Evolutionary conservation across 495 filamentous ascomycete genomes (phyloP).

Genomic region (Xylaria palmicola): DNA sequence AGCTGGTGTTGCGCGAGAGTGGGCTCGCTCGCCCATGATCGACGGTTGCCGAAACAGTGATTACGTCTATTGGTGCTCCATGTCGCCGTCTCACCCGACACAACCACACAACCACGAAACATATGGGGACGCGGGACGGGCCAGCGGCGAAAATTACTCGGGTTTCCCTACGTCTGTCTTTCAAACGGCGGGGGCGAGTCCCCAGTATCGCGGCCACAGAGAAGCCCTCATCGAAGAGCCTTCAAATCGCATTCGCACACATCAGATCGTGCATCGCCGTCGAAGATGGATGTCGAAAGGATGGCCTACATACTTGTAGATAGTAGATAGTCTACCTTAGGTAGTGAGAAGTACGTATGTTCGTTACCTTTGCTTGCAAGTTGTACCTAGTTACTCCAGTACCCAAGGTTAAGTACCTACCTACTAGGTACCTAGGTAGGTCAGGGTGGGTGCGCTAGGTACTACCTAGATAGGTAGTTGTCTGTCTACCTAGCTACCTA

Average conservation of each 20-base stretch:
- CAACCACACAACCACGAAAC: background rate
- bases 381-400: too few relatives aligned
- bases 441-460: too few relatives aligned
- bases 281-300: too few relatives aligned
- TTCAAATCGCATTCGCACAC: too few relatives aligned
- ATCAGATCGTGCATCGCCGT: too few relatives aligned
- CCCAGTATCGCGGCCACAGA: background rate
- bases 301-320: too few relatives aligned
- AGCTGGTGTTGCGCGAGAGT: background rate
- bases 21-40: background rate
- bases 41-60: background rate
- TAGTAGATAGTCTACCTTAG: too few relatives aligned
- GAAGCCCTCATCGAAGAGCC: background rate
- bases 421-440: too few relatives aligned
- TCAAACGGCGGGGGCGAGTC: too few relatives aligned
- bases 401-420: too few relatives aligned
- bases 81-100: constrained; percentile 9
- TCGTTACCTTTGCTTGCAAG: too few relatives aligned
- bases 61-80: background rate
- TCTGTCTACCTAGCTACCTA: background rate
- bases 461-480: background rate
- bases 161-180: background rate
- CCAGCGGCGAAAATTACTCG: constrained; percentile 1
- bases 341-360: too few relatives aligned
- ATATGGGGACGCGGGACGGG: background rate